Percentiles rank a stretch among this genome's conserved stretches.
Conservation (phyloP, 2,329 filamentous ascomycete species). For the Penicillium sp. region DNA sequence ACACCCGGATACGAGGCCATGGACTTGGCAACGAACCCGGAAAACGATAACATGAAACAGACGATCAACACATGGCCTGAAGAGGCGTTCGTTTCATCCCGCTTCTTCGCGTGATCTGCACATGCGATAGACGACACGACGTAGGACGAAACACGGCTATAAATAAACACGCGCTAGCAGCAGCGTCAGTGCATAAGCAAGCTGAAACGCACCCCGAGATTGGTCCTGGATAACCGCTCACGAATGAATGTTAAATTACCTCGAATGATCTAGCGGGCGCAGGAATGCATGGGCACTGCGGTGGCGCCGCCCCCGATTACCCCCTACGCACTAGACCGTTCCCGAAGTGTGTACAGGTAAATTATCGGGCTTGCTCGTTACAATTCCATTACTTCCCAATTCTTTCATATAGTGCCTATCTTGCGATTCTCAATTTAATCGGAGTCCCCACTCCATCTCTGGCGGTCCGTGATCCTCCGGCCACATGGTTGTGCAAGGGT, state of each 20-base stretch:
- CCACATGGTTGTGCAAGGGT: not conserved
- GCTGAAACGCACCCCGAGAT: constrained; percentile 4
- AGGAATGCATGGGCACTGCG: not conserved
- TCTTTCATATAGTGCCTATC: not conserved
- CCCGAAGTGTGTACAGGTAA: not conserved
- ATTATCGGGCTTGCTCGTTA: not conserved
- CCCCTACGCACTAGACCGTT: not conserved
- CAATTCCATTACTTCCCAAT: not conserved
- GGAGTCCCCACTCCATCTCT: not conserved
- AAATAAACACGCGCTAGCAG: constrained; percentile 10
- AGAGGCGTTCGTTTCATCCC: constrained; percentile 4
- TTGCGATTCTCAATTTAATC: not conserved
- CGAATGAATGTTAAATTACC: not conserved
- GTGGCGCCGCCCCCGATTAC: not conserved
- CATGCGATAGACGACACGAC: not conserved
- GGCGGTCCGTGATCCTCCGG: not conserved
- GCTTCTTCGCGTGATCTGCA: not conserved
- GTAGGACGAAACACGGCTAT: not conserved
- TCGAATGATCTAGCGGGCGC: not conserved
- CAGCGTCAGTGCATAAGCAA: constrained; percentile 10
- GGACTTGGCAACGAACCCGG: not conserved
- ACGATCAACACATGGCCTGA: constrained; percentile 8
- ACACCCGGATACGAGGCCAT: too few relatives aligned
- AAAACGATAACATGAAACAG: constrained; percentile 6
- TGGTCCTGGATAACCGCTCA: not conserved